Evolutionary conservation across 2,329 filamentous ascomycete species (phyloP).

Genomic region (Sarocladium oryzae): DNA sequence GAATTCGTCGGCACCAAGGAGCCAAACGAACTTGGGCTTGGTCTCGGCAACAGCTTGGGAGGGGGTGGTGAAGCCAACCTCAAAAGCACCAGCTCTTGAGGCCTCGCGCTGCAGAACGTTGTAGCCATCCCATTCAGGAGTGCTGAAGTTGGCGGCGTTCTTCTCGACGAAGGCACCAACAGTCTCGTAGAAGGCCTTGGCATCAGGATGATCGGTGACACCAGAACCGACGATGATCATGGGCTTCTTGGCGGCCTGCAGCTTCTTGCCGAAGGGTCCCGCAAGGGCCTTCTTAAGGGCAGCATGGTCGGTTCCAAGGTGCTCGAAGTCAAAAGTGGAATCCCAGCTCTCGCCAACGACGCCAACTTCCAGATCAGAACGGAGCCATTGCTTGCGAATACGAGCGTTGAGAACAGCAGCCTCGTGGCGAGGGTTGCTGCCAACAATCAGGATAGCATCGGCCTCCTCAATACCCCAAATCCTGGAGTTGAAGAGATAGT

Average conservation of each 20-base stretch:
- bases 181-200: conserved; percentile 88
- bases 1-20: conserved; percentile 92
- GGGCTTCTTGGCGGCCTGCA: conserved; percentile 77
- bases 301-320: conserved; percentile 72
- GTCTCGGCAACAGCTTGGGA: conserved; percentile 76
- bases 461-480: conserved; percentile 93
- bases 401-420: conserved; percentile 92
- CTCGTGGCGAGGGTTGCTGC: conserved; percentile 92
- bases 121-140: conserved; percentile 92
- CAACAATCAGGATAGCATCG: conserved; percentile 84
- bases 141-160: conserved; percentile 81
- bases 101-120: conserved; percentile 93
- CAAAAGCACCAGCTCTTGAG: conserved; percentile 87
- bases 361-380: conserved; percentile 88
- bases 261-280: conserved; percentile 88
- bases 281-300: conserved; percentile 80
- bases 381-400: conserved; percentile 96
- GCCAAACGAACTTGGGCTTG: conserved; percentile 91
- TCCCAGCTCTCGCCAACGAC: conserved; percentile 87
- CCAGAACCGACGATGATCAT: conserved; percentile 96
- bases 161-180: conserved; percentile 90
- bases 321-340: conserved; percentile 92
- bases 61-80: conserved; percentile 88
- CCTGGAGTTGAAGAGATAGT: conserved; percentile 94
- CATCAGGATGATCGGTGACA: conserved; percentile 83